Percentiles rank a stretch among this genome's conserved stretches.
Conservation (phyloP, 305 asterid species). For the Fraxinus sp. region DNA sequence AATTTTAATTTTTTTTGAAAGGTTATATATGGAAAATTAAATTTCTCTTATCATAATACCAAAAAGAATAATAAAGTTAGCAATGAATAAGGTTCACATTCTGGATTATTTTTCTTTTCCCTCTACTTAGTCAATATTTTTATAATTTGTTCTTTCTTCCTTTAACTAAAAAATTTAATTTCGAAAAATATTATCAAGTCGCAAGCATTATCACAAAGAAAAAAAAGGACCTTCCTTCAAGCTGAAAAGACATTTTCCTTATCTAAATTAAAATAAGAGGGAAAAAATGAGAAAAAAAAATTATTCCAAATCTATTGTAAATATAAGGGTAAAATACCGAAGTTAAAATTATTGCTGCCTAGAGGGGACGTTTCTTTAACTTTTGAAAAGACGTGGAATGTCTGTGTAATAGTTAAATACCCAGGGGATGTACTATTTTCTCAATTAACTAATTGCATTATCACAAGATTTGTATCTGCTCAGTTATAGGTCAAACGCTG, state of each 20-base stretch:
- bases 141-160: neutral
- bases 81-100: neutral
- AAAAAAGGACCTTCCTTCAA: neutral
- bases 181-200: neutral
- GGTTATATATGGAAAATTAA: neutral
- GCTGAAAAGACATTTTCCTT: neutral
- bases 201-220: neutral
- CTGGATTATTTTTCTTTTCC: neutral
- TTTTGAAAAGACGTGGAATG: neutral
- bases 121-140: neutral
- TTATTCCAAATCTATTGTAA: neutral
- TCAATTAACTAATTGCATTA: neutral
- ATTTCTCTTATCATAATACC: neutral
- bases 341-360: neutral
- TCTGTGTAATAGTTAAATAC: neutral
- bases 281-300: neutral
- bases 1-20: neutral
- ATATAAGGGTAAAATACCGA: neutral
- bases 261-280: neutral
- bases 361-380: neutral
- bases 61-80: neutral
- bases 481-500: neutral
- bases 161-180: neutral
- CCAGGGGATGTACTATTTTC: neutral
- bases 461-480: neutral